phyloP scores from a whole-genome alignment of 768 basidiomycete genomes.

The Psilocybe sp. region DNA sequence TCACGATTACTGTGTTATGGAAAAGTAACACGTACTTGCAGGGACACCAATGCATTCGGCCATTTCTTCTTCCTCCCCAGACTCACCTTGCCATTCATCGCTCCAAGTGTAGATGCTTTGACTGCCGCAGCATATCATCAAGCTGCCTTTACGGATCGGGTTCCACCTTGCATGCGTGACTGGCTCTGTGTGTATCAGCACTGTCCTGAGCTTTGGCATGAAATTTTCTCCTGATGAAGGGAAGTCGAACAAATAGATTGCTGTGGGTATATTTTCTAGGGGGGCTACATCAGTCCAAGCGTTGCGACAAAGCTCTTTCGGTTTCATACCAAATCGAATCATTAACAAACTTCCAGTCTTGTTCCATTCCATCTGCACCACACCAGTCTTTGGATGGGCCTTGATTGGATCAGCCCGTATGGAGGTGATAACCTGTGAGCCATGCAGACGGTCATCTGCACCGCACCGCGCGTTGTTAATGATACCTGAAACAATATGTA shows the following conservation, averaged over 20 bases:
- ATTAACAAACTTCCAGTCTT: slow-evolving; percentile 70
- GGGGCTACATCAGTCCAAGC: slow-evolving; percentile 4
- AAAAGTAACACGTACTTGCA: slow-evolving; percentile 53
- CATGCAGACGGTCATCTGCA: slow-evolving; percentile 63
- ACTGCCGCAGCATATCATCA: slow-evolving; percentile 65
- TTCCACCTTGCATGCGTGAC: slow-evolving; percentile 78
- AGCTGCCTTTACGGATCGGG: slow-evolving; percentile 70
- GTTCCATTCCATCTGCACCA: slow-evolving; percentile 80
- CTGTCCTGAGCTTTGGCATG: slow-evolving; percentile 58
- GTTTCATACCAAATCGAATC: slow-evolving; percentile 62
- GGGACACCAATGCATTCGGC: slow-evolving; percentile 91
- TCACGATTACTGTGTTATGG: not conserved
- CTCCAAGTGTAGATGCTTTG: slow-evolving; percentile 78
- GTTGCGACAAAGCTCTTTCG: not conserved
- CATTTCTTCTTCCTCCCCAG: slow-evolving; percentile 64
- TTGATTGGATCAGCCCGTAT: slow-evolving; percentile 57
- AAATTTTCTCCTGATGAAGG: slow-evolving; percentile 58
- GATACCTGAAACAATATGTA: not conserved
- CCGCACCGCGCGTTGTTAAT: not conserved
- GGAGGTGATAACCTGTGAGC: slow-evolving; percentile 50
- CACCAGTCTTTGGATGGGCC: slow-evolving; percentile 63
- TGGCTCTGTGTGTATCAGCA: slow-evolving; percentile 62
- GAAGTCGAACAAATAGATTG: slow-evolving; percentile 71
- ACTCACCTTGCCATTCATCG: slow-evolving; percentile 72
- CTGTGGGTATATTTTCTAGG: slow-evolving; percentile 60